Base-by-base conservation (phyloP, 306 rosid genomes). In the Canavalia gladiata region DNA sequence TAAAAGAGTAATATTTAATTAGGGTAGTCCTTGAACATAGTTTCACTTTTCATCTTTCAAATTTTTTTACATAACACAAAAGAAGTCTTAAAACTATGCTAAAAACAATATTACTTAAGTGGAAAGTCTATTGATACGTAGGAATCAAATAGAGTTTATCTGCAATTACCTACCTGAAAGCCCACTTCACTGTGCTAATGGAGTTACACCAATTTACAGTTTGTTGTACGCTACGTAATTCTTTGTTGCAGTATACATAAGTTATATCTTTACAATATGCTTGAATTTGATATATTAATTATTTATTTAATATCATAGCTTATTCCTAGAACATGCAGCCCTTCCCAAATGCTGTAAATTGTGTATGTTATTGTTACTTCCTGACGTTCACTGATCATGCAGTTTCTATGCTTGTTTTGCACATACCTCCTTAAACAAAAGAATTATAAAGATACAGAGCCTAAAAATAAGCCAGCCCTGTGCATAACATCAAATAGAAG, bases 41-140 rank as follows among this genome's bases (percentile, higher is more conserved):
- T 51, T 74, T 51, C 46, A 60, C 56, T 60, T 71, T 60, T 80
- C 52, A 57, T 6, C 50, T 30, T 58, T 47, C 25, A 11, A 77
- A 67, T 28, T 29, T 57, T 69, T 34, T 56, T 68, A 43, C 59
- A 7, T 31, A 18, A 68, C 47, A 46, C 33, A 45, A 46, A 33
- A 54, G 41, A 41, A 68, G 45, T 31, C 68, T 55, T 5, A 68
- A 13, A n/a, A 1, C 6, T 46, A 30, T 8, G 2, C 46, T 28
- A 42, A 11, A 65, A 65, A 39, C 18, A 39, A 42, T 4, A 55
- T 33, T 12, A 8, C 29, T 1, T 52, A 5, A 10, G 31, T 52
- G 75, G 82, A 37, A 67, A 78, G 37, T 55, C 42, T 28, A 7
- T 64, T 77, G 52, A 28, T 25, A 66, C 70, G 1, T 2, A 4